Percentiles rank a stretch among this genome's conserved stretches.
Conservation (phyloP, 2,329 filamentous ascomycete genomes). For the Tolypocladium amazonense region DNA sequence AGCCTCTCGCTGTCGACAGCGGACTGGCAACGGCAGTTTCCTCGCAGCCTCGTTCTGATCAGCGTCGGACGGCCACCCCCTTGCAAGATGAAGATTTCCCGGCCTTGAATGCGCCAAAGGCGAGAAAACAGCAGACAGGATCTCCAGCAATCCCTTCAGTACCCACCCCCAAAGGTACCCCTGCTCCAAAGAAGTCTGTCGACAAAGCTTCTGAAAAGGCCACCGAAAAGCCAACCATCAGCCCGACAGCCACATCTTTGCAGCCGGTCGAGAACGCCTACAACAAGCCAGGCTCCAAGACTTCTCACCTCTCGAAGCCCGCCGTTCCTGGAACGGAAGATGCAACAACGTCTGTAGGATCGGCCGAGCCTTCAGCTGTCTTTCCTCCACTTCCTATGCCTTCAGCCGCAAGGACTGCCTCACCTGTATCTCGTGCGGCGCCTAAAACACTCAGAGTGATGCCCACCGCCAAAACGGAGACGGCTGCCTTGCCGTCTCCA, state of each 20-base stretch:
- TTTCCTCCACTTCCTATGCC: constrained; percentile 41
- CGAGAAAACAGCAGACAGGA: constrained; percentile 19
- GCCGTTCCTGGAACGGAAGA: neutral
- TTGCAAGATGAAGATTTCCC: constrained; percentile 55
- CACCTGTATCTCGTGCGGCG: constrained; percentile 38
- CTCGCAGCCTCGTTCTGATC: constrained; percentile 20
- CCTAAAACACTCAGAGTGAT: constrained; percentile 57
- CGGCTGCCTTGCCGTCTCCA: constrained; percentile 28
- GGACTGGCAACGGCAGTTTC: constrained; percentile 36
- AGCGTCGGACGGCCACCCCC: constrained; percentile 10
- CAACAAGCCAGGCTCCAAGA: neutral
- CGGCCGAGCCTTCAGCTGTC: constrained; percentile 20
- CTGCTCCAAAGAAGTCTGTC: constrained; percentile 18
- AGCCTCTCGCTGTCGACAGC: constrained; percentile 32
- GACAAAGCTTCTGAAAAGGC: constrained; percentile 18
- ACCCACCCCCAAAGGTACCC: constrained; percentile 22
- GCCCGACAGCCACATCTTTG: neutral
- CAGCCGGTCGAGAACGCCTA: neutral
- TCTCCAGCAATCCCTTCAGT: constrained; percentile 23
- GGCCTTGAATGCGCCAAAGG: constrained; percentile 38
- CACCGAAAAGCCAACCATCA: constrained; percentile 7
- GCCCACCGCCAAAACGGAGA: constrained; percentile 48
- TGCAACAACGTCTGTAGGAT: neutral
- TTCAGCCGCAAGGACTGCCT: constrained; percentile 32
- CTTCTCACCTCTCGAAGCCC: neutral